Percentiles rank a stretch among this genome's conserved stretches.
Evolutionary conservation across 2,329 filamentous ascomycete genomes (phyloP).

Genomic region (Stachybotrys echinatus): DNA sequence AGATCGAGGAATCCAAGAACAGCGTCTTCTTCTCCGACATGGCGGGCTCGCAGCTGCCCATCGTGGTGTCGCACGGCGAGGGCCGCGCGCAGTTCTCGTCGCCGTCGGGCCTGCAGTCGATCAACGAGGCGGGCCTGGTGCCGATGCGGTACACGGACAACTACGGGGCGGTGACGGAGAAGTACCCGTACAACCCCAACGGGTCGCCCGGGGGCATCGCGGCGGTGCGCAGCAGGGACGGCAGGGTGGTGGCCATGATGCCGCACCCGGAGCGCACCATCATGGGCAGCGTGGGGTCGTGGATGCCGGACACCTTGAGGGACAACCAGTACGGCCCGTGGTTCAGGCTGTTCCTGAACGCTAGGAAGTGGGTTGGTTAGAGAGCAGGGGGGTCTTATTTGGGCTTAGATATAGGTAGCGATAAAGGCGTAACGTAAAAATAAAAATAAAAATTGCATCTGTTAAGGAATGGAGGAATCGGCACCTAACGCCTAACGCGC

Average conservation of each 20-base stretch:
- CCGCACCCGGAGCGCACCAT: slow-evolving; percentile 91
- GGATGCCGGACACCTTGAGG: slow-evolving; percentile 52
- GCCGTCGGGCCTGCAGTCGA: slow-evolving; percentile 42
- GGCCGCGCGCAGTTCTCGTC: slow-evolving; percentile 69
- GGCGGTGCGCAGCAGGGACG: slow-evolving; percentile 70
- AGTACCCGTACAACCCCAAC: slow-evolving; percentile 85
- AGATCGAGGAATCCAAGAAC: slow-evolving; percentile 58
- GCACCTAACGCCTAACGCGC: too few species aligned
- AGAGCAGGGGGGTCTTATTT: neutral
- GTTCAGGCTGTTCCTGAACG: slow-evolving; percentile 81
- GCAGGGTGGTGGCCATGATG: slow-evolving; percentile 84
- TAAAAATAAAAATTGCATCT: too few species aligned
- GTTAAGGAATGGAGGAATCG: too few species aligned
- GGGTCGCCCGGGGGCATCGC: slow-evolving; percentile 78
- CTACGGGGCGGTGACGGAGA: slow-evolving; percentile 63
- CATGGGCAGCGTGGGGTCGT: slow-evolving; percentile 72
- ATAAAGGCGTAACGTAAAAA: too few species aligned
- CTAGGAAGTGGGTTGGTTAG: slow-evolving; percentile 75
- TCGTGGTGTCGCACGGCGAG: slow-evolving; percentile 87
- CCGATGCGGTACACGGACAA: slow-evolving; percentile 86
- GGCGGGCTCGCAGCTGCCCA: slow-evolving; percentile 74
- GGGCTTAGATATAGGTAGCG: neutral
- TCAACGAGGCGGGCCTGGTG: slow-evolving; percentile 64
- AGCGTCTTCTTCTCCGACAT: slow-evolving; percentile 91
- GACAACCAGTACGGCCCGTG: slow-evolving; percentile 76